Conservation (phyloP, 2,329 filamentous ascomycete species). For the Daldinia sp. region DNA sequence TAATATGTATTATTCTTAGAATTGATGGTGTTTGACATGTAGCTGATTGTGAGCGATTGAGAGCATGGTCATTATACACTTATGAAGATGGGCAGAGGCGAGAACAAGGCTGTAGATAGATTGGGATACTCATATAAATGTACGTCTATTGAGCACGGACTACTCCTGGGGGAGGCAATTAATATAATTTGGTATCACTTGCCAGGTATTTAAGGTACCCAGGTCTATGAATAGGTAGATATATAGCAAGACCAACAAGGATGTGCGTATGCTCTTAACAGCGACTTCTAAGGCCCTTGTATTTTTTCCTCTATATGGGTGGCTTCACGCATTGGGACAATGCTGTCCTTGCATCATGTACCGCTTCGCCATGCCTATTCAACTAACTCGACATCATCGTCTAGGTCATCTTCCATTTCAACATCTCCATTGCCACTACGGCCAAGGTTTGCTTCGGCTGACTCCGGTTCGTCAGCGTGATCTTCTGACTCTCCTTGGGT, state of each 20-base stretch:
- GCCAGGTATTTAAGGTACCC: neutral
- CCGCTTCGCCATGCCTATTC: slow-evolving; percentile 1
- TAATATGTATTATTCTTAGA: neutral
- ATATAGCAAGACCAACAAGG: neutral
- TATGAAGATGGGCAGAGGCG: no score
- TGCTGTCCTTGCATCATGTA: neutral
- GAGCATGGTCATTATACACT: neutral
- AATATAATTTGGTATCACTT: neutral
- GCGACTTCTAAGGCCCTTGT: neutral
- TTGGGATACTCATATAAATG: neutral
- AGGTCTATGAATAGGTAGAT: neutral
- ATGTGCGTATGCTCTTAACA: neutral
- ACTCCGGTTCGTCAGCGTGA: neutral
- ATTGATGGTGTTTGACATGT: neutral
- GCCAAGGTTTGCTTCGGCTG: slow-evolving; percentile 7
- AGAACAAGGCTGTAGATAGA: neutral
- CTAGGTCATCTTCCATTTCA: slow-evolving; percentile 31
- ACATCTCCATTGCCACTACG: slow-evolving; percentile 21
- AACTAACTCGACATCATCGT: slow-evolving; percentile 32
- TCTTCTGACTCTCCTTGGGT: slow-evolving; percentile 21
- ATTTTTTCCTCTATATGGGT: neutral
- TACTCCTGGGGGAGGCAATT: neutral
- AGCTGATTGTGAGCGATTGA: neutral
- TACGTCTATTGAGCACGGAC: neutral
- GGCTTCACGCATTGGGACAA: neutral